A percentile compares a stretch with the other conserved stretches of the same genome.
phyloP scores from a whole-genome alignment of 495 filamentous ascomycete species.

The Xylaria cubensis region DNA sequence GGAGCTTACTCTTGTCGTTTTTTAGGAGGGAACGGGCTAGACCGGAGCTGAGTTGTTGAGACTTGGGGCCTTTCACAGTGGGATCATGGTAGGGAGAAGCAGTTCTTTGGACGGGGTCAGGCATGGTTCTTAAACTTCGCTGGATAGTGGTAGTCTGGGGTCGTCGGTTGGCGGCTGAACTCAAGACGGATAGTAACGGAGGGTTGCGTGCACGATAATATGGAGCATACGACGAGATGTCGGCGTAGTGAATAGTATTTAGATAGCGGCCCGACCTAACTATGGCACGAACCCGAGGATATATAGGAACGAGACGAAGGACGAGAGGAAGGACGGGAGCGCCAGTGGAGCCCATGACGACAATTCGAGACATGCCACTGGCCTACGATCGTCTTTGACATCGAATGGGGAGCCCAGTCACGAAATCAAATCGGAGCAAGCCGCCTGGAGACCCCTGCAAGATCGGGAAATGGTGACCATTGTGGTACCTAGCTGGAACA shows the following conservation, averaged over 20 bases:
- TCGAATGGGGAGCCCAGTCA: constrained; percentile 39
- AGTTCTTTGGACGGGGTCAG: constrained; percentile 55
- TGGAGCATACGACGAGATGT: constrained; percentile 40
- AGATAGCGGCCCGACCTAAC: constrained; percentile 40
- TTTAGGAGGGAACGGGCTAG: constrained; percentile 35
- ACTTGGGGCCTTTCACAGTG: constrained; percentile 53
- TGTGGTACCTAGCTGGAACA: constrained; percentile 21
- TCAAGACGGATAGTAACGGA: constrained; percentile 38
- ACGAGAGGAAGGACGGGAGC: constrained; percentile 24
- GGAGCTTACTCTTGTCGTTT: constrained; percentile 49
- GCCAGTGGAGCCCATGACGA: constrained; percentile 41
- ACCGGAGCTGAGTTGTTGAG: constrained; percentile 47
- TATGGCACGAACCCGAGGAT: constrained; percentile 45
- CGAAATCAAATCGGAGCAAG: constrained; percentile 48
- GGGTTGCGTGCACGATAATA: constrained; percentile 42
- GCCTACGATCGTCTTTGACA: constrained; percentile 34
- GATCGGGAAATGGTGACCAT: constrained; percentile 36
- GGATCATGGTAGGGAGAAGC: constrained; percentile 59
- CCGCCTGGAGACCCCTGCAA: constrained; percentile 37
- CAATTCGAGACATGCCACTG: constrained; percentile 45
- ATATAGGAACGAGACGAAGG: constrained; percentile 40
- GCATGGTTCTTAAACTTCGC: constrained; percentile 55
- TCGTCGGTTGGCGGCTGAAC: constrained; percentile 31
- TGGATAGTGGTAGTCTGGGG: constrained; percentile 27
- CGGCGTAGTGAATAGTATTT: constrained; percentile 36